Conservation (phyloP, 352 stramenopile species). For the Pythium brachiatum region DNA sequence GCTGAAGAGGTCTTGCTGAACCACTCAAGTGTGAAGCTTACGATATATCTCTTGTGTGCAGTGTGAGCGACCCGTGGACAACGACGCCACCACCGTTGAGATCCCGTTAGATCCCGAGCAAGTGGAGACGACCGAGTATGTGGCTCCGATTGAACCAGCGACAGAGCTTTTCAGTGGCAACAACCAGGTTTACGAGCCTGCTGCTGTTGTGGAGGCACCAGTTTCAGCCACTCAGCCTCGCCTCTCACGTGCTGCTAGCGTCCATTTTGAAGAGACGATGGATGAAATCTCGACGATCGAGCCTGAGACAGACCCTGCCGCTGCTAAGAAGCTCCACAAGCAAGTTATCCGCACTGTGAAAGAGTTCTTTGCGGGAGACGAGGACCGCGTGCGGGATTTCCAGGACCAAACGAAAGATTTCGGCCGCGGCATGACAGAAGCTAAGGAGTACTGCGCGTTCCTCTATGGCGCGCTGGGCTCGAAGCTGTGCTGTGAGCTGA, state of each 20-base stretch:
- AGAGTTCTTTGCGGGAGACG: conserved; percentile 56
- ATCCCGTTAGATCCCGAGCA: background rate
- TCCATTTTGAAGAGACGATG: conserved; percentile 43
- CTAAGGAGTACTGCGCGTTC: conserved; percentile 77
- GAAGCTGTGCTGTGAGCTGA: conserved; percentile 68
- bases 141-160: background rate
- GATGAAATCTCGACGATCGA: conserved; percentile 54
- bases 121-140: background rate
- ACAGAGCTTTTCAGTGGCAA: background rate
- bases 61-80: conserved; percentile 15
- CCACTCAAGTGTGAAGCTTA: background rate
- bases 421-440: conserved; percentile 58
- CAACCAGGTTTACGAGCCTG: background rate
- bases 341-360: conserved; percentile 62
- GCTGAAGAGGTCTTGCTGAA: background rate
- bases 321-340: conserved; percentile 74
- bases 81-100: background rate
- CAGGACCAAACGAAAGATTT: conserved; percentile 81
- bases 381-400: conserved; percentile 76
- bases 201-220: background rate
- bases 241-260: conserved; percentile 7
- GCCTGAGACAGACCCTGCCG: conserved; percentile 50
- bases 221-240: conserved; percentile 8
- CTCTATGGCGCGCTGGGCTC: conserved; percentile 62
- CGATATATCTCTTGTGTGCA: background rate